Evolutionary conservation across 208 protist species (phyloP).

Genomic region (Trypanosoma theileri): DNA sequence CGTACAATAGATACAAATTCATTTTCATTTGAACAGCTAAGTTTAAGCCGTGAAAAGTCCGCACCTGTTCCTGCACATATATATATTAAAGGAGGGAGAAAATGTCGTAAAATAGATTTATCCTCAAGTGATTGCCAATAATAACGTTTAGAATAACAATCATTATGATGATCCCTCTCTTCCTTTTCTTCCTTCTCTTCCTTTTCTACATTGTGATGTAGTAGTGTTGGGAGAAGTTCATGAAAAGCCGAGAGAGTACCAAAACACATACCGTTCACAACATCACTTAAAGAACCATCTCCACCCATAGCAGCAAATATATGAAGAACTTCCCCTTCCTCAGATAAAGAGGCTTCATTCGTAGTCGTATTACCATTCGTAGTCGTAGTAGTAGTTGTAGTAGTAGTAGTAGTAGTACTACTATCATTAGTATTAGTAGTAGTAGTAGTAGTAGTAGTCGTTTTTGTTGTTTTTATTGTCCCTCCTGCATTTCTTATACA

Average conservation of each 20-base stretch:
- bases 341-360: neutral
- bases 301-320: conserved; percentile 67
- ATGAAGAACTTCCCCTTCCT: conserved; percentile 21
- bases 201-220: neutral
- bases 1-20: conserved; percentile 38
- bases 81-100: conserved; percentile 74
- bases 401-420: too few species aligned
- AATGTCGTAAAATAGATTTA: conserved; percentile 46
- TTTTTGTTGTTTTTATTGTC: too few species aligned
- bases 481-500: neutral
- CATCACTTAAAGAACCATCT: conserved; percentile 81
- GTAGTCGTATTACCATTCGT: neutral
- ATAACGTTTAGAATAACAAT: conserved; percentile 16
- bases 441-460: too few species aligned
- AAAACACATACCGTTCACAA: conserved; percentile 68
- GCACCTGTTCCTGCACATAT: conserved; percentile 62
- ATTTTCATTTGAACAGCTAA: conserved; percentile 50
- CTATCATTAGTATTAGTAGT: too few species aligned
- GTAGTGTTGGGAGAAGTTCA: neutral
- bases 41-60: conserved; percentile 69
- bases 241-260: conserved; percentile 44
- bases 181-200: neutral
- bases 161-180: neutral
- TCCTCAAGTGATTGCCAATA: conserved; percentile 48
- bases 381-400: too few species aligned